A percentile compares a stretch with the other conserved stretches of the same genome.
These are phyloP conservation scores for Fraxinus quadrangulata DNA, from an alignment of 257 asterid genomes.

Conservation along the genomic window DNA sequence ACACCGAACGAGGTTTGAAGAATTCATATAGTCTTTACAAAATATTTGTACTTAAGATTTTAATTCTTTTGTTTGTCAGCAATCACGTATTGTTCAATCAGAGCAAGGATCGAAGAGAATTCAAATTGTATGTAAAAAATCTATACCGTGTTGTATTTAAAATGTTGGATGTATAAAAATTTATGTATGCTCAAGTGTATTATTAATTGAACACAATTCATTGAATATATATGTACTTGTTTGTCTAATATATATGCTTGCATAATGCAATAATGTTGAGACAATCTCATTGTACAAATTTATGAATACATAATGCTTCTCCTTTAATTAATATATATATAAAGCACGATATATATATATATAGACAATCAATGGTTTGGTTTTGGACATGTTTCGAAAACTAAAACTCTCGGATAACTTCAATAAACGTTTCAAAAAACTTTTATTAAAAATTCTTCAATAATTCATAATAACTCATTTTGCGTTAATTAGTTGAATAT, in stretches of 20 bases:
- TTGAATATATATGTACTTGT: not conserved
- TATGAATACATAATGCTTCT: not conserved
- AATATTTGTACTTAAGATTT: no score
- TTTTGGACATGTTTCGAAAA: no score
- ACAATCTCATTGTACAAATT: not conserved
- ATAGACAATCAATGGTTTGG: not conserved
- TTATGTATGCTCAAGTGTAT: not conserved
- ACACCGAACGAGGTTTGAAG: no score
- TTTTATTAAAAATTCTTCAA: not conserved
- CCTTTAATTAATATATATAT: no score
- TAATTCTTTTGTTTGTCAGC: no score
- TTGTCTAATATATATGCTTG: not conserved
- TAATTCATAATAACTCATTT: no score
- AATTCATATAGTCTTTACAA: not conserved
- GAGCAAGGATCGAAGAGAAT: not conserved
- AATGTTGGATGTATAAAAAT: no score
- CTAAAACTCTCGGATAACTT: not conserved
- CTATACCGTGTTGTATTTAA: not conserved
- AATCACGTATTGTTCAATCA: not conserved
- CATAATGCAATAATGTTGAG: not conserved
- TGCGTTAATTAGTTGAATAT: no score
- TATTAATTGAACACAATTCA: not conserved
- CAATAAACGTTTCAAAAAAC: no score
- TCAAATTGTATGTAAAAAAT: not conserved
- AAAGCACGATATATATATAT: not conserved